Evolutionary conservation across 495 filamentous ascomycete genomes (phyloP).

Genomic region (Acidiella bohemica): DNA sequence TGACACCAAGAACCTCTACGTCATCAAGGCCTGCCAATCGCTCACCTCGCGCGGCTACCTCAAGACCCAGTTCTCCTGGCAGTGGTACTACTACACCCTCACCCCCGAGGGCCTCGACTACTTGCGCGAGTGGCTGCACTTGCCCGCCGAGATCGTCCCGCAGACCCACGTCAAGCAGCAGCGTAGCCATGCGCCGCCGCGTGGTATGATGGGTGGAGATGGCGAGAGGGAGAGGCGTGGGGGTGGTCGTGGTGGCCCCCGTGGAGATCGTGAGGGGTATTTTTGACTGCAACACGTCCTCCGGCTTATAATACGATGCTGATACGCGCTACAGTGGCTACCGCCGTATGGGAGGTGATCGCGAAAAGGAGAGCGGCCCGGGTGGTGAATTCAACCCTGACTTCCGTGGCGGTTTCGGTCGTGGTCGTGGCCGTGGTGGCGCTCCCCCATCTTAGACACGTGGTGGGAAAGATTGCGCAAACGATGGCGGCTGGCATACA

Average conservation of each 20-base stretch:
- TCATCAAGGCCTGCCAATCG: constrained; percentile 97
- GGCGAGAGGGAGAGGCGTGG: constrained; percentile 38
- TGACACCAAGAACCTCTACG: constrained; percentile 96
- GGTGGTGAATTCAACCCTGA: constrained; percentile 71
- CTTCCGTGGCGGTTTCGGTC: constrained; percentile 47
- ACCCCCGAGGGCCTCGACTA: constrained; percentile 99
- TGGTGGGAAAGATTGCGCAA: too few relatives aligned
- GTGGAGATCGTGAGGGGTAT: constrained; percentile 33
- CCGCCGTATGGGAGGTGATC: constrained; percentile 30
- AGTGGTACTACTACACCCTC: constrained; percentile 99
- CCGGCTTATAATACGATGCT: not conserved
- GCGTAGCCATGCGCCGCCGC: constrained; percentile 93
- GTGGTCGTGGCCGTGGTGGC: constrained; percentile 66
- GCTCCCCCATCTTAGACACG: constrained; percentile 13
- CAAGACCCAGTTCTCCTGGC: constrained; percentile 99
- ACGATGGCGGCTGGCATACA: constrained; percentile 3
- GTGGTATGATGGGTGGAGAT: constrained; percentile 95
- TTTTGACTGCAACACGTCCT: not conserved
- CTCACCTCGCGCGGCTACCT: constrained; percentile 93
- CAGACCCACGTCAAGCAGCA: constrained; percentile 99
- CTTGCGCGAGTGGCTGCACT: constrained; percentile 99
- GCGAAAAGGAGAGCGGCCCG: constrained; percentile 90
- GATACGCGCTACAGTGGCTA: not conserved
- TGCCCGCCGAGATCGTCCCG: constrained; percentile 97
- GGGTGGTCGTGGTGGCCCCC: constrained; percentile 49